Base-by-base conservation (phyloP, 2,329 filamentous ascomycete species). In the Colletotrichum sp. region DNA sequence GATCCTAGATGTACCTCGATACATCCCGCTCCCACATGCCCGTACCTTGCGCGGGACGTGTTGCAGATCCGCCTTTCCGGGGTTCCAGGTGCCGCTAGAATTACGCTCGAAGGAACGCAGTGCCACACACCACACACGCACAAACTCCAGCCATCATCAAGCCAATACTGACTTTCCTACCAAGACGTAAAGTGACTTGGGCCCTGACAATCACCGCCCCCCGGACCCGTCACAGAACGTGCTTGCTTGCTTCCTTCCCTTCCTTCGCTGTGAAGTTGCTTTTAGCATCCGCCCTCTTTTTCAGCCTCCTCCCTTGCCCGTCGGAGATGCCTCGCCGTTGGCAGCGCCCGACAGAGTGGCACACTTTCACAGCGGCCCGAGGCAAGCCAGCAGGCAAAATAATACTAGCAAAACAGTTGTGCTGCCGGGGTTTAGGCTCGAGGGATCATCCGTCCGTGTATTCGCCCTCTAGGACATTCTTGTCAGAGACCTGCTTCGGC, bases 401-500 rank as follows among this genome's bases (percentile, higher is more conserved):
- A 2, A 10, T n/a, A 16, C n/a, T 24, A 26, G 28, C 34, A 13
- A 39, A 39, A 16, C 63, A 30, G 3, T 2, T 49, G 18, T 44
- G n/a, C 44, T 49, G n/a, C 44, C 6, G 44, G 39, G 39, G 9
- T 9, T 13, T 21, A 13, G 44, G 44, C 44, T 49, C 18, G 44
- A 49, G 44, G 44, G 44, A 49, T 49, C 44, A 21, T 49, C 44
- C 44, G 44, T 49, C 80, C 80, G 78, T 79, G 81, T 79, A 77
- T 79, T 80, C 79, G 79, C 77, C 79, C 78, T 78, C 80, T 76
- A 79, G 76, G 78, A 75, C 80, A 3, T n/a, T n/a, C 78, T 77
- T 83, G 84, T 84, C 77, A 83, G 83, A 84, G 84, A 82, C 80
- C 73, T 84, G 83, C 83, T 81, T 85, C 84, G 83, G 83, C 81